Evolutionary conservation across 768 basidiomycete genomes (phyloP).

Genomic region (Leccinum incarnatum): DNA sequence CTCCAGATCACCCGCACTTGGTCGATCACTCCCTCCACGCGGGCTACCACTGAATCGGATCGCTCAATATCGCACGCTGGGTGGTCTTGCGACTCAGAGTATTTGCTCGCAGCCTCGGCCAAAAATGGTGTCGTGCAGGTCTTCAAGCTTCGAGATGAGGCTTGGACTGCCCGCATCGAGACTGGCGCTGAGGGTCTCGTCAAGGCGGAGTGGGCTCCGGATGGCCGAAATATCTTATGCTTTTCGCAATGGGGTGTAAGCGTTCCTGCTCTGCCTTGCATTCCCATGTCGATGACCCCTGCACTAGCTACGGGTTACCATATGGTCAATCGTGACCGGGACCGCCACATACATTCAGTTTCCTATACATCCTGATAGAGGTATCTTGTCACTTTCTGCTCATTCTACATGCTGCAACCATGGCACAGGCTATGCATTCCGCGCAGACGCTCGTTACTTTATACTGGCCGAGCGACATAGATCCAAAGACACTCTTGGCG

Average conservation of each 20-base stretch:
- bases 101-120: slow-evolving; percentile 77
- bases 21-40: slow-evolving; percentile 58
- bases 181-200: slow-evolving; percentile 81
- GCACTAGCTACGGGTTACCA: slow-evolving; percentile 72
- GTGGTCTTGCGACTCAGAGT: slow-evolving; percentile 90
- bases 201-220: slow-evolving; percentile 88
- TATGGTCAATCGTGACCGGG: slow-evolving; percentile 81
- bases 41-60: slow-evolving; percentile 34
- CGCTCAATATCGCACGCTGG: slow-evolving; percentile 67
- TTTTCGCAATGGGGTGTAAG: slow-evolving; percentile 94
- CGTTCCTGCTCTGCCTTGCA: slow-evolving; percentile 16
- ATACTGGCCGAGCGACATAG: slow-evolving; percentile 85
- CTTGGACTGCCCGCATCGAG: slow-evolving; percentile 75
- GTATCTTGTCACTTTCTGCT: slow-evolving; percentile 34
- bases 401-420: not conserved
- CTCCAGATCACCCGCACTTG: slow-evolving; percentile 83
- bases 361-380: slow-evolving; percentile 78
- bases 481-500: slow-evolving; percentile 81
- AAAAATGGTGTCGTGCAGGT: slow-evolving; percentile 70
- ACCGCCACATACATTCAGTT: slow-evolving; percentile 81
- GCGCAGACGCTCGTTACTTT: slow-evolving; percentile 79
- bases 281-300: slow-evolving; percentile 3
- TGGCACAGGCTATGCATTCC: slow-evolving; percentile 67
- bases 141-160: slow-evolving; percentile 76
- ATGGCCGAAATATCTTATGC: slow-evolving; percentile 78